Conservation (phyloP, 495 filamentous ascomycete species). For the Evernia prunastri region DNA sequence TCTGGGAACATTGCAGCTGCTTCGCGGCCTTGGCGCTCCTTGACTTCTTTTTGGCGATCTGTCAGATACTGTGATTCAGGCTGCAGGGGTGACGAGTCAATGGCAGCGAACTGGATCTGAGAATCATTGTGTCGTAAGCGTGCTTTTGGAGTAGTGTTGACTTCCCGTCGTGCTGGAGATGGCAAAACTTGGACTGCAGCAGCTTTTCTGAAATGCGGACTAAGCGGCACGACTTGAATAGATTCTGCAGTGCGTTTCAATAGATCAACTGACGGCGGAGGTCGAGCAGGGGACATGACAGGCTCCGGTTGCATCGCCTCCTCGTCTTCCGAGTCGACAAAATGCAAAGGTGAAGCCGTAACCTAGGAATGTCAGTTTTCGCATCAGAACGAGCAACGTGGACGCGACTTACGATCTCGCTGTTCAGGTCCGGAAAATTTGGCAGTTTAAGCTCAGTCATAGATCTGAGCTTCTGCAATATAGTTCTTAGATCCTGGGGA, state of each 20-base stretch:
- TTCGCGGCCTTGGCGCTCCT: slow-evolving; percentile 55
- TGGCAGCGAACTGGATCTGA: slow-evolving; percentile 65
- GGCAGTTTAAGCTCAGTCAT: slow-evolving; percentile 46
- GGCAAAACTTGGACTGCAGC: slow-evolving; percentile 1
- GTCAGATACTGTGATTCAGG: slow-evolving; percentile 62
- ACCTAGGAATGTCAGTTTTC: slow-evolving; percentile 23
- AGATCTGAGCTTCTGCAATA: slow-evolving; percentile 42
- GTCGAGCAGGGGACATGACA: background rate
- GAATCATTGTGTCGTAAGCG: slow-evolving; percentile 67
- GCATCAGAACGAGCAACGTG: background rate
- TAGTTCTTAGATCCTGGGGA: slow-evolving; percentile 40
- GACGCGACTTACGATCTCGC: slow-evolving; percentile 32
- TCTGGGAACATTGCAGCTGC: slow-evolving; percentile 65
- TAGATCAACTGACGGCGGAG: background rate
- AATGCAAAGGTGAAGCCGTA: slow-evolving; percentile 32
- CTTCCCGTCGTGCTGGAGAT: slow-evolving; percentile 10
- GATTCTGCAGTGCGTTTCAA: background rate
- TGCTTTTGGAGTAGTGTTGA: slow-evolving; percentile 29
- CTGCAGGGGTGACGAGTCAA: slow-evolving; percentile 44
- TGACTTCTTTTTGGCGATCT: slow-evolving; percentile 65
- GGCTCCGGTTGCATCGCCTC: slow-evolving; percentile 5
- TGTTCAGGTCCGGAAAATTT: slow-evolving; percentile 36
- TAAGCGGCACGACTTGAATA: background rate
- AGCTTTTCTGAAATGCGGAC: background rate
- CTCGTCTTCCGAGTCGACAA: slow-evolving; percentile 48